phyloP scores from a whole-genome alignment of 257 asterid species.

The Solanum habrochaites region DNA sequence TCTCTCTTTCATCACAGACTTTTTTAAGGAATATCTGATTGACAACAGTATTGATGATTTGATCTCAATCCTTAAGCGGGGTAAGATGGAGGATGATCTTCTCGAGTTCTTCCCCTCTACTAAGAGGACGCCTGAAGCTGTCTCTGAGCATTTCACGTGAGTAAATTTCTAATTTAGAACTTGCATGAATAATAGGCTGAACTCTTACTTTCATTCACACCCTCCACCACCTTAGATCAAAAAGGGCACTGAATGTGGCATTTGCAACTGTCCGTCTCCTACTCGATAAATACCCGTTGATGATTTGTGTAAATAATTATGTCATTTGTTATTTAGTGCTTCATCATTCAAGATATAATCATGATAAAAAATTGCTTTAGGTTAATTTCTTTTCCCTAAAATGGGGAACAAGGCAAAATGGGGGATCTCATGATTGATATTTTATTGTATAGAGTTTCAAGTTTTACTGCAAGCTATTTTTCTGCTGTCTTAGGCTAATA shows the following conservation, averaged over 20 bases:
- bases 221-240: background rate
- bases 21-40: constrained; percentile 92
- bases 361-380: background rate
- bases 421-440: background rate
- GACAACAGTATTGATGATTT: constrained; percentile 96
- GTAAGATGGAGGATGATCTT: constrained; percentile 89
- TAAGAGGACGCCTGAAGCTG: constrained; percentile 81
- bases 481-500: background rate
- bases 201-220: background rate
- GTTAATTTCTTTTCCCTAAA: background rate
- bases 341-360: background rate
- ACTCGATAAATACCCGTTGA: background rate
- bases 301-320: background rate
- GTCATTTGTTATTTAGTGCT: background rate
- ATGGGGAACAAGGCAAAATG: background rate
- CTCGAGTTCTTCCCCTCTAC: constrained; percentile 80
- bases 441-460: background rate
- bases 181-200: background rate
- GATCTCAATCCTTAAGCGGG: constrained; percentile 79
- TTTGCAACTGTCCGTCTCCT: background rate
- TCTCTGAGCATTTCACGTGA: constrained; percentile 94
- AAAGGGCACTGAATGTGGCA: background rate
- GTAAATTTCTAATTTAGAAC: constrained; percentile 1
- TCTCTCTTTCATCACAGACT: constrained; percentile 81
- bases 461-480: background rate